A percentile compares a stretch with the other conserved stretches of the same genome.
These are phyloP conservation scores for Cladosporium velox DNA, from an alignment of 2,329 filamentous ascomycete genomes.

Conservation along the genomic window DNA sequence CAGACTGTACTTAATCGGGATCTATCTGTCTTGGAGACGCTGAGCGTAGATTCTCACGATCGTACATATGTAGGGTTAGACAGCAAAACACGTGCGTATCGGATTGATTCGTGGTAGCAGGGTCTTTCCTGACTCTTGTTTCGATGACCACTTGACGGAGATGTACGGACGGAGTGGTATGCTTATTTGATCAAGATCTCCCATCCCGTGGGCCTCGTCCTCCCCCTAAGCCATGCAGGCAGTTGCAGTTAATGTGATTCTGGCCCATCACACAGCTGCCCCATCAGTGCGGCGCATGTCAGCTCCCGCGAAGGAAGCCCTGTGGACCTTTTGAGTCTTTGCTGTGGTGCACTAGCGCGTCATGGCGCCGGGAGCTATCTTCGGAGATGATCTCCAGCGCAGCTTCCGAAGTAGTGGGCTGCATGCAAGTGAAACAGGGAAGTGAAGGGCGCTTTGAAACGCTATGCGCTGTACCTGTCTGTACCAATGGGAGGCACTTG, in stretches of 20 bases:
- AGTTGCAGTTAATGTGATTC: not conserved
- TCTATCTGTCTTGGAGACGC: not conserved
- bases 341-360: not conserved
- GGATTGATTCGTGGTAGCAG: not conserved
- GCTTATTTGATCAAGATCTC: not conserved
- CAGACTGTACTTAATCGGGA: not conserved
- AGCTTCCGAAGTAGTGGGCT: conserved; percentile 1
- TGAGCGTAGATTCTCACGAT: not conserved
- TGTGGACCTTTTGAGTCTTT: not conserved
- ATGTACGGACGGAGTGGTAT: not conserved
- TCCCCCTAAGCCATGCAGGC: not conserved
- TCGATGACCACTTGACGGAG: not conserved
- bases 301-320: not conserved
- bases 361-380: conserved; percentile 18
- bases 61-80: not conserved
- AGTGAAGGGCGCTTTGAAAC: conserved; percentile 7
- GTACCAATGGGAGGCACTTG: conserved; percentile 1
- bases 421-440: conserved; percentile 17
- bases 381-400: conserved; percentile 20
- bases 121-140: not conserved
- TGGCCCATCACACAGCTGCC: not conserved
- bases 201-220: not conserved
- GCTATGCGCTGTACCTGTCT: not conserved
- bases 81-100: not conserved
- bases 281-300: not conserved